phyloP scores from a whole-genome alignment of 805 yeast species.

The Lipomyces yamadae region DNA sequence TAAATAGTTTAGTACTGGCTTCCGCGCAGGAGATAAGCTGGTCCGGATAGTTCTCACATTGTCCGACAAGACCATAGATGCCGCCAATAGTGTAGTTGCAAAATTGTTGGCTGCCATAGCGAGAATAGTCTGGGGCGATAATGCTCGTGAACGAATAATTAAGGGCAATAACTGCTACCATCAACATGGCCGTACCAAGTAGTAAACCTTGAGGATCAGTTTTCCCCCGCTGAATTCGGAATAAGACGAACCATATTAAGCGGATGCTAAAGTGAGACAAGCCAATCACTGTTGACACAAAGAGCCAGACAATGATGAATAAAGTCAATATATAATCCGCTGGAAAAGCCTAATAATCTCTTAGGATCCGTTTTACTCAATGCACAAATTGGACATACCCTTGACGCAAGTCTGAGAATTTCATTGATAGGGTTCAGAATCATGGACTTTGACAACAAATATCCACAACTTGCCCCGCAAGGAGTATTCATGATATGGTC shows the following conservation, averaged over 20 bases:
- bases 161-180: conserved; percentile 37
- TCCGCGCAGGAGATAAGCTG: conserved; percentile 34
- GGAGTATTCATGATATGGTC: conserved; percentile 34
- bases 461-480: conserved; percentile 38
- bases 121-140: conserved; percentile 37
- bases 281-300: conserved; percentile 37
- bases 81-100: conserved; percentile 34
- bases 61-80: conserved; percentile 34
- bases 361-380: background rate
- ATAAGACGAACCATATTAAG: conserved; percentile 35
- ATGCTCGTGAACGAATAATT: conserved; percentile 36
- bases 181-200: conserved; percentile 35
- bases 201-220: conserved; percentile 38
- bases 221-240: conserved; percentile 36
- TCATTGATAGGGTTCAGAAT: conserved; percentile 36
- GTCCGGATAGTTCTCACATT: conserved; percentile 33
- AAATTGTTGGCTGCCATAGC: conserved; percentile 37
- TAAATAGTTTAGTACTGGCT: conserved; percentile 30
- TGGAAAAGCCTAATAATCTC: conserved; percentile 28
- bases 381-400: conserved; percentile 12
- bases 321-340: conserved; percentile 36
- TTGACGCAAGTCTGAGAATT: conserved; percentile 29
- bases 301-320: conserved; percentile 35
- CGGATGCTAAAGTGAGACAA: conserved; percentile 38
- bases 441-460: conserved; percentile 22